Base-by-base conservation (phyloP, 805 yeast species). In the Lachancea sp. region DNA sequence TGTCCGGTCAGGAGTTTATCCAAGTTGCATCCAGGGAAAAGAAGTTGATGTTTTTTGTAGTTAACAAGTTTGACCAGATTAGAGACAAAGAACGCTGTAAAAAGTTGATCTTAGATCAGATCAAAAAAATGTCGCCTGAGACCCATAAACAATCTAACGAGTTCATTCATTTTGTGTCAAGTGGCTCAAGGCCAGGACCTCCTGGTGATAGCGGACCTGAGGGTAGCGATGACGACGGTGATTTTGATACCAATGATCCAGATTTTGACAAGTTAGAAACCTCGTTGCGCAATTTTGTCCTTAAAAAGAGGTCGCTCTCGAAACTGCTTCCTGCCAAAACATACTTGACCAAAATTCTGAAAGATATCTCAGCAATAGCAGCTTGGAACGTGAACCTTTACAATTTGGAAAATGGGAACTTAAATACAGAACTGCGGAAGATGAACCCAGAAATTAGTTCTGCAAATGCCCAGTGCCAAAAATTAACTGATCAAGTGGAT, bases 1-100 rank as follows among this genome's bases (percentile, higher is more conserved):
- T 88, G 42, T 84, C 95, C 0, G 97, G 97, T 0, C 82, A 86
- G 50, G 99, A 92, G 55, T 94, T 92, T 56, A 86, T 92, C 39
- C 71, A 90, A 2, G 77, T 85, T 28, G 95, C 96, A 1, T 88
- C 96, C 1, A 79, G 80, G 39, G 99, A 92, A 54, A 90, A 88
- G 64, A 80, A 90, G 46, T 75, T 89, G 48, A 85, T 92, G 39
- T 92, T 94, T 58, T 88, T 92, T 59, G 97, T 92, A 17, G 94
- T 90, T 29, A 94, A 92, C 65, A 76, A 83, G 55, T 92, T 87
- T 61, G 98, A 94, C 64, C 79, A 75, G 50, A 90, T 92, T 48
- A 71, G 69, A 45, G 86, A 90, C 58, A 84, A 87, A 58, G 75
- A 79, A 36, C 77, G 85, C 47, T 92, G 99, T 64, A 77, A 72